Percentiles rank a stretch among this genome's conserved stretches.
Conservation (phyloP, 2,329 filamentous ascomycete genomes). For the Ceratocystis papillata region DNA sequence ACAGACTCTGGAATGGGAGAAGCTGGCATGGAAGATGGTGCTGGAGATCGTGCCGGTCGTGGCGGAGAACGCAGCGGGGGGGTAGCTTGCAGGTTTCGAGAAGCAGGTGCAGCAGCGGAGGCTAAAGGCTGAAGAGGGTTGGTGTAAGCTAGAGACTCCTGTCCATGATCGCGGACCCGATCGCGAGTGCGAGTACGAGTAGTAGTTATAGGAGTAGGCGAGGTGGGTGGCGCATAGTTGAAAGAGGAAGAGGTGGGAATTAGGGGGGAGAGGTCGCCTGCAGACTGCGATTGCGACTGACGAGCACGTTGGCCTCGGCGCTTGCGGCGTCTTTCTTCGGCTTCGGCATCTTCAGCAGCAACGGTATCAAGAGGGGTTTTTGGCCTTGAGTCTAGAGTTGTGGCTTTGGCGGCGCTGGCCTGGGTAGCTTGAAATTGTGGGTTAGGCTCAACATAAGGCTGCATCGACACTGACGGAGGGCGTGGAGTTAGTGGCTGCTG, state of each 20-base stretch:
- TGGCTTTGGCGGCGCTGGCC: neutral
- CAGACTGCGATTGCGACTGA: conserved; percentile 16
- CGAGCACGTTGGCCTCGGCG: conserved; percentile 21
- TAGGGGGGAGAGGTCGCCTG: conserved; percentile 22
- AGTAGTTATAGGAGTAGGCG: conserved; percentile 18
- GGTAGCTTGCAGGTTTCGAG: conserved; percentile 1
- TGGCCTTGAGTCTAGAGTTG: conserved; percentile 7
- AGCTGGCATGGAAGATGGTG: conserved; percentile 4
- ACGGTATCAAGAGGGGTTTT: conserved; percentile 16
- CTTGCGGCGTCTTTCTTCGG: conserved; percentile 20
- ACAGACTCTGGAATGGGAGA: conserved; percentile 12
- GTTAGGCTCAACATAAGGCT: neutral
- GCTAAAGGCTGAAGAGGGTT: conserved; percentile 11
- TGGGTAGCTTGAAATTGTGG: neutral
- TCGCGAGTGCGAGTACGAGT: conserved; percentile 22
- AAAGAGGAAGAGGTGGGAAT: conserved; percentile 20
- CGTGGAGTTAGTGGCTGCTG: conserved; percentile 23
- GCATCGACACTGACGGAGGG: conserved; percentile 16
- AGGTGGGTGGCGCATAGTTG: conserved; percentile 17
- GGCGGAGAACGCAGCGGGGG: conserved; percentile 2
- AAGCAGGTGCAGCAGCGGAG: neutral
- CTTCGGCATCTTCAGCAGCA: conserved; percentile 22
- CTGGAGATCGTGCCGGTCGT: conserved; percentile 13
- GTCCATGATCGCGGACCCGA: conserved; percentile 21
- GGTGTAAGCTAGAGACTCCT: conserved; percentile 11